Evolutionary conservation across 495 filamentous ascomycete genomes (phyloP).

Genomic region (Penicillium flavigenum): DNA sequence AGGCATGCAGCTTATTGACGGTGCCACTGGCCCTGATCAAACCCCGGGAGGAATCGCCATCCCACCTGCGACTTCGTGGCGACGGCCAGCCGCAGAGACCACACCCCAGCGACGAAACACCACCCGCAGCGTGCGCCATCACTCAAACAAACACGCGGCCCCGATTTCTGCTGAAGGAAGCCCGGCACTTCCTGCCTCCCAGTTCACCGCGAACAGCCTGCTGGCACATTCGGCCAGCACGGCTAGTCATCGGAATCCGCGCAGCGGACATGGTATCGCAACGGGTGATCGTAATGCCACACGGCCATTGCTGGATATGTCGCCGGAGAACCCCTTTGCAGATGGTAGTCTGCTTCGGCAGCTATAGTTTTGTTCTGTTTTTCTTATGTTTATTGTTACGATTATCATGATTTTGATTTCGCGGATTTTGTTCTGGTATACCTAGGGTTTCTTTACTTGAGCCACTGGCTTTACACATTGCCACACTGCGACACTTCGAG

Average conservation of each 20-base stretch:
- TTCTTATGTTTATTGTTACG: not conserved
- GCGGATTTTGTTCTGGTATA: not conserved
- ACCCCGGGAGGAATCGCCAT: constrained; percentile 44
- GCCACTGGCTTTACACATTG: not conserved
- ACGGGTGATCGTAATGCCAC: constrained; percentile 51
- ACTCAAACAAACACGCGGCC: constrained; percentile 10
- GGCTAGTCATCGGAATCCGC: constrained; percentile 20
- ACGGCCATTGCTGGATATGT: constrained; percentile 57
- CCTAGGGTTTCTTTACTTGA: not conserved
- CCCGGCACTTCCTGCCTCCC: constrained; percentile 22
- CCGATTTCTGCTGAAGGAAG: constrained; percentile 23
- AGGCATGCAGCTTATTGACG: constrained; percentile 63
- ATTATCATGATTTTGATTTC: constrained; percentile 3
- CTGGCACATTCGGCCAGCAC: constrained; percentile 30
- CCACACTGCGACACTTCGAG: not conserved
- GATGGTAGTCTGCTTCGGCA: constrained; percentile 54
- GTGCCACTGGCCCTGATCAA: constrained; percentile 56
- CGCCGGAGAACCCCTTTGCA: constrained; percentile 50
- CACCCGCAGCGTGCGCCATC: constrained; percentile 28
- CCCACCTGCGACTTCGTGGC: constrained; percentile 55
- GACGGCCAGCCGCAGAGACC: constrained; percentile 30
- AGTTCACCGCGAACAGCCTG: constrained; percentile 43
- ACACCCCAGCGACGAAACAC: constrained; percentile 34
- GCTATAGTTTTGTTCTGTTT: constrained; percentile 16
- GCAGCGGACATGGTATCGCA: constrained; percentile 52